A percentile compares a stretch with the other conserved stretches of the same genome.
phyloP scores from a whole-genome alignment of 805 yeast species.

The Starmerella powellii region DNA sequence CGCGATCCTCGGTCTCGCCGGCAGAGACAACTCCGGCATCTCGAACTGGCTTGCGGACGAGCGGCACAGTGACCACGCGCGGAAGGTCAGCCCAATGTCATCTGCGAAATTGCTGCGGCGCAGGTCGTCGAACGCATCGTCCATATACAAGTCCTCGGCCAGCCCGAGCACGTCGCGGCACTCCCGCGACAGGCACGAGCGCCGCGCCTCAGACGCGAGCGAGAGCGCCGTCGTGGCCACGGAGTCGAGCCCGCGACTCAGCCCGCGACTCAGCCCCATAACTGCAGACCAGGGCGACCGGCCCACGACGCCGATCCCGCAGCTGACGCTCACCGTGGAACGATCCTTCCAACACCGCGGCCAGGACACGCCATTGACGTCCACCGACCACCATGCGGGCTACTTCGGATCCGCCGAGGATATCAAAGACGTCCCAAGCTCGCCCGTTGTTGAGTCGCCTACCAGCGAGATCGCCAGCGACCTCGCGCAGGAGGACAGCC shows the following conservation, averaged over 20 bases:
- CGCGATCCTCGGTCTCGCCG: conserved; percentile 18
- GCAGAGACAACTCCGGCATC: conserved; percentile 1
- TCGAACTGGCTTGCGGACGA: conserved; percentile 14
- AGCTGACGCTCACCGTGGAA: conserved; percentile 7
- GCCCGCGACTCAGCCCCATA: background rate
- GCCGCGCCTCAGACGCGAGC: too few species aligned
- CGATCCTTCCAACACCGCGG: conserved; percentile 7
- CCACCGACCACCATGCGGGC: background rate
- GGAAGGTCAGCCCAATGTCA: background rate
- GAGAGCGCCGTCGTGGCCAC: background rate
- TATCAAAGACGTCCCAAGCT: too few species aligned
- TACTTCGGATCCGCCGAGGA: background rate
- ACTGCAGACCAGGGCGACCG: background rate
- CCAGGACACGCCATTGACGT: conserved; percentile 5
- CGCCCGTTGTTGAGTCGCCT: too few species aligned
- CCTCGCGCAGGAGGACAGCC: too few species aligned
- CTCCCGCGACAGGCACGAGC: too few species aligned
- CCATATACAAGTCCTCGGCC: too few species aligned
- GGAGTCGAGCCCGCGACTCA: background rate
- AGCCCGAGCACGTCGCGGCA: too few species aligned
- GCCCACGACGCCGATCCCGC: conserved; percentile 2
- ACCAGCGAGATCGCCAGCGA: too few species aligned
- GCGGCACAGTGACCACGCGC: background rate
- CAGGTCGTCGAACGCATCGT: background rate
- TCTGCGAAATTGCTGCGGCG: background rate